These are phyloP conservation scores for Trametes cinnabarina DNA, from an alignment of 768 basidiomycete genomes.

Conservation along the genomic window DNA sequence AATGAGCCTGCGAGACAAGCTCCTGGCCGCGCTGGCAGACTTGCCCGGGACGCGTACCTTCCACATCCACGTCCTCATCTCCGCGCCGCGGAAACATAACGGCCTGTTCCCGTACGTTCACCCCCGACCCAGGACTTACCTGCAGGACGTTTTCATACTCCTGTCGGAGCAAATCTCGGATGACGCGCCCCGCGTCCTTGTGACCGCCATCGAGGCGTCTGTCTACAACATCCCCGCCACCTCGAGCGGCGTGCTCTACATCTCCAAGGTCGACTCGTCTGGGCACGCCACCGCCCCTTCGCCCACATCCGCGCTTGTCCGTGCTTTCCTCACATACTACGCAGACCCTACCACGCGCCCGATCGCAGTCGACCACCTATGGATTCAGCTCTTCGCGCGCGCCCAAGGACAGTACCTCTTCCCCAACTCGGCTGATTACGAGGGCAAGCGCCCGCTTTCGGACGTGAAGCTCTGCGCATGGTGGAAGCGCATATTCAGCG, in stretches of 20 bases:
- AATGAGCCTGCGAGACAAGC: conserved; percentile 57
- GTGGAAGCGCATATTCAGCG: conserved; percentile 81
- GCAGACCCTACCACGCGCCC: conserved; percentile 63
- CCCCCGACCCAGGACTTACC: conserved; percentile 60
- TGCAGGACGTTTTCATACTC: conserved; percentile 77
- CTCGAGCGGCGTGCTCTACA: conserved; percentile 71
- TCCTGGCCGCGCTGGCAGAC: conserved; percentile 52
- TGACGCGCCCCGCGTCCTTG: conserved; percentile 56
- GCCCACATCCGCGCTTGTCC: conserved; percentile 69
- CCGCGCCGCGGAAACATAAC: conserved; percentile 63
- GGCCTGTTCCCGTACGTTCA: conserved; percentile 73
- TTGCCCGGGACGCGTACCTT: conserved; percentile 70
- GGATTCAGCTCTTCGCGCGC: conserved; percentile 88
- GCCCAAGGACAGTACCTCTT: conserved; percentile 93
- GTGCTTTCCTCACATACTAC: conserved; percentile 63
- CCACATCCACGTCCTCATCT: conserved; percentile 72
- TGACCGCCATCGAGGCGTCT: conserved; percentile 75
- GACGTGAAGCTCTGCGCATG: conserved; percentile 84
- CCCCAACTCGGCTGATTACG: conserved; percentile 73
- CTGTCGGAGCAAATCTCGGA: conserved; percentile 59
- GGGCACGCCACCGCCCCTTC: conserved; percentile 66
- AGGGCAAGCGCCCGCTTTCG: conserved; percentile 68
- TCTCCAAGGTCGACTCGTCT: conserved; percentile 93
- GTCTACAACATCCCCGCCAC: conserved; percentile 75
- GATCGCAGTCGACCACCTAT: conserved; percentile 52